Conservation (phyloP, 495 filamentous ascomycete species). For the Neurospora tetrasperma region DNA sequence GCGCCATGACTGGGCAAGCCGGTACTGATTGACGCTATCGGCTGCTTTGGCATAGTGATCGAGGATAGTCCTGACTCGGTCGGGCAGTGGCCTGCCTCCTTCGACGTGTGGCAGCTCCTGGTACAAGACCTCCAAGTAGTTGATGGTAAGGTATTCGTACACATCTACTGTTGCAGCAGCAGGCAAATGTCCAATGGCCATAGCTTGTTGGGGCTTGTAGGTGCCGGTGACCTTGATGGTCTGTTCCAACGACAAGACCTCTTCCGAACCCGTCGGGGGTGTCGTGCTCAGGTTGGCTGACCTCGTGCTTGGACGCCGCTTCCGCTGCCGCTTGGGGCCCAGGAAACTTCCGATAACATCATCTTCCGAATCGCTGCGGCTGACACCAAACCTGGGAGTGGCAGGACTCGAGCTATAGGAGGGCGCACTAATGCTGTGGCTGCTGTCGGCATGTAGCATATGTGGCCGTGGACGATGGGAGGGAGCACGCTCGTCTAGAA, state of each 20-base stretch:
- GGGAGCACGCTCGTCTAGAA: conserved; percentile 39
- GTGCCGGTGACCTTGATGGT: conserved; percentile 46
- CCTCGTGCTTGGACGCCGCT: conserved; percentile 29
- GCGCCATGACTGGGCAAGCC: conserved; percentile 67
- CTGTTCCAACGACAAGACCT: conserved; percentile 51
- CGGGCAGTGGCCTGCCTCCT: conserved; percentile 20
- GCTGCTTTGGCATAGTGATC: conserved; percentile 54
- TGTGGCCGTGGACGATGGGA: conserved; percentile 29
- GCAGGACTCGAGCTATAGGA: conserved; percentile 35
- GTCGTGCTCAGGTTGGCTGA: conserved; percentile 42
- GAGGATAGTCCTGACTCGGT: conserved; percentile 42
- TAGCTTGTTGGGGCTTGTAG: conserved; percentile 48
- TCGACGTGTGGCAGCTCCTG: conserved; percentile 27
- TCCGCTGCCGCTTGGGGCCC: conserved; percentile 36
- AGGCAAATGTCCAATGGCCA: conserved; percentile 51
- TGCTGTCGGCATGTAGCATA: conserved; percentile 18
- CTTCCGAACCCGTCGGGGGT: conserved; percentile 43
- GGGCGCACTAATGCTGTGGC: conserved; percentile 17
- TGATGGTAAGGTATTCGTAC: conserved; percentile 50
- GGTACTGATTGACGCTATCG: conserved; percentile 47
- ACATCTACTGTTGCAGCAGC: conserved; percentile 40
- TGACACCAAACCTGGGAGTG: conserved; percentile 40
- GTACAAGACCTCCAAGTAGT: conserved; percentile 44
- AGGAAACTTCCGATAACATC: conserved; percentile 52
- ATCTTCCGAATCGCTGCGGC: conserved; percentile 58